Evolutionary conservation across 2,329 filamentous ascomycete species (phyloP), one percentile per base, ranked within the genome.

Genomic region (Didymella sp.): DNA sequence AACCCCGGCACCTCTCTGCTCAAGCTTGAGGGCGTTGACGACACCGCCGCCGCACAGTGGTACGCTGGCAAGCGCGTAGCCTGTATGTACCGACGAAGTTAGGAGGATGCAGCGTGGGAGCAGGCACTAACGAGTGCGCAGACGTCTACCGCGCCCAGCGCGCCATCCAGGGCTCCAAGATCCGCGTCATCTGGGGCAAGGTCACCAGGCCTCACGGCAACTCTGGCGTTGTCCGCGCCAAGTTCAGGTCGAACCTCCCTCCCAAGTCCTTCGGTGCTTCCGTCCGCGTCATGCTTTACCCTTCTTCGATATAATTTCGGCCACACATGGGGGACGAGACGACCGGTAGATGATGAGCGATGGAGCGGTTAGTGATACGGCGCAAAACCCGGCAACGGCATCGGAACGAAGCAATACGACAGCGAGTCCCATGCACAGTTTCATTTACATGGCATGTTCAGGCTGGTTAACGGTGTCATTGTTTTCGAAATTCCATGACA

Each of bases 51-150:
- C 79, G 94, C 95, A 82, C 91, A 89, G 61, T 71, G 97, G 90
- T 99, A 99, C 86, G 85, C 92, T 71, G 95, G 95, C 84, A 99
- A 99, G 90, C 93, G 93, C 85, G 88, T 98, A 80, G 95, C 95
- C 80, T 99, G 64, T 67, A 67, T 57, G 64, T 63, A 67, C 58
- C 55, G 33, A 15, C n/a, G 49, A 42, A 13, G 19, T 45, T 27
- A 25, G 44, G 21, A 43, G 28, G 21, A 46, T 28, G 50, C 15
- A 28, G 42, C 33, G 46, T 41, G 22, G 50, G 37, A 37, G 45
- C 17, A 43, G 8, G 52, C 48, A 62, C 56, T 64, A 61, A 64
- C 48, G 43, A 43, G 21, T 52, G 43, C 53, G 57, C 61, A 66
- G 64, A 92, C 82, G 92, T 99, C 82, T 99, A 98, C 88, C 92